These are phyloP conservation scores for Tilletia caries DNA, from an alignment of 1,284 basidiomycete genomes.

Conservation along the genomic window DNA sequence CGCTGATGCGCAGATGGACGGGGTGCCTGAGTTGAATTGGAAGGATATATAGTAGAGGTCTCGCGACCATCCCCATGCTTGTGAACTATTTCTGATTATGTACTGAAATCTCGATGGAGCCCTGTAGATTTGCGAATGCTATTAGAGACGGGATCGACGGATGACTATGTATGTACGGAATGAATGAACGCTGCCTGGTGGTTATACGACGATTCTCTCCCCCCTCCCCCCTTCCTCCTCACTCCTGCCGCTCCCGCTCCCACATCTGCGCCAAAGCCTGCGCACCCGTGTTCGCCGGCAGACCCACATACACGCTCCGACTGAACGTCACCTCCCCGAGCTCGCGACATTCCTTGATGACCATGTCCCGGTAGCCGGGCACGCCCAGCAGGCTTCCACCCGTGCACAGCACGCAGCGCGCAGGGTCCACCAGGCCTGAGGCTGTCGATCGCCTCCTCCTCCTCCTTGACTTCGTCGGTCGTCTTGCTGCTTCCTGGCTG, in stretches of 20 bases:
- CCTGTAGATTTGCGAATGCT: neutral
- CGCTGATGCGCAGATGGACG: too few species aligned
- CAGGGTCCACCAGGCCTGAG: neutral
- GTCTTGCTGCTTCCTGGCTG: neutral
- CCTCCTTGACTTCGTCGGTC: neutral
- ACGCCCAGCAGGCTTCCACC: constrained; percentile 27
- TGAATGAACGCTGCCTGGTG: too few species aligned
- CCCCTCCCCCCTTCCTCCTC: neutral
- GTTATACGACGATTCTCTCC: neutral
- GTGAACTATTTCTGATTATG: too few species aligned
- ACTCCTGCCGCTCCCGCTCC: constrained; percentile 12
- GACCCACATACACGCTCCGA: constrained; percentile 20
- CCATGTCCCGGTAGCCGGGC: constrained; percentile 18
- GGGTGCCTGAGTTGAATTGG: too few species aligned
- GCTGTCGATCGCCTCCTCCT: neutral
- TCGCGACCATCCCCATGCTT: too few species aligned
- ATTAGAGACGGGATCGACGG: too few species aligned
- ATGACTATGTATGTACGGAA: neutral
- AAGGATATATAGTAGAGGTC: too few species aligned
- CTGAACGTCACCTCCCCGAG: constrained; percentile 18
- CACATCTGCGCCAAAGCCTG: constrained; percentile 23
- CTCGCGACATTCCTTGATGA: constrained; percentile 19
- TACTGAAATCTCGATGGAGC: neutral
- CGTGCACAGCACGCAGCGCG: constrained; percentile 22
- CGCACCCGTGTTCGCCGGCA: constrained; percentile 26